Evolutionary conservation across 129 eudicot genomes (phyloP).

Genomic region (Erigeron canadensis): DNA sequence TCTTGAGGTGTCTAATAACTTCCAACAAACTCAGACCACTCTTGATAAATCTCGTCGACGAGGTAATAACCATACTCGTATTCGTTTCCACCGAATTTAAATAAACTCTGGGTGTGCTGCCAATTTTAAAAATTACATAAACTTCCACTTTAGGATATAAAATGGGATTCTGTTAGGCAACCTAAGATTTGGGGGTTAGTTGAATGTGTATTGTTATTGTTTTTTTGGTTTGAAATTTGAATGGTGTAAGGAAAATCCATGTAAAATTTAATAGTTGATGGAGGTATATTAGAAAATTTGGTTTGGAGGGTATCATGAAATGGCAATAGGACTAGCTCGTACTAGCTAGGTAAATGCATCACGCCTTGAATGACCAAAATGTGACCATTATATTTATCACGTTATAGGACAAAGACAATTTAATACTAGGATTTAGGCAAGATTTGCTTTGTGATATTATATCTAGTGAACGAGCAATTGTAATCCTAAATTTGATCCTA

Average conservation of each 20-base stretch:
- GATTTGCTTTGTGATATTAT: conserved; percentile 28
- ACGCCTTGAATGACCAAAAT: conserved; percentile 26
- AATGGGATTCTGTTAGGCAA: conserved; percentile 4
- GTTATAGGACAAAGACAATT: conserved; percentile 26
- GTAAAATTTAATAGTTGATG: conserved; percentile 7
- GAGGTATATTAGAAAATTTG: conserved; percentile 10
- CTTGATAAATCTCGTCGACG: no score
- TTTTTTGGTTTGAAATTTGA: not conserved
- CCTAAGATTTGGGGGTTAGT: conserved; percentile 1
- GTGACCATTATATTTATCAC: not conserved
- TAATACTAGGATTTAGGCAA: conserved; percentile 28
- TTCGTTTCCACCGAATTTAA: no score
- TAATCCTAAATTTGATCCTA: conserved; percentile 26
- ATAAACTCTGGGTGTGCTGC: no score
- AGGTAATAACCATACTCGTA: no score
- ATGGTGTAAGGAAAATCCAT: not conserved
- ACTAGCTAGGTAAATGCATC: conserved; percentile 18
- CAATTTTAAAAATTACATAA: not conserved
- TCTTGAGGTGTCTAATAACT: no score
- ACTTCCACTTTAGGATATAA: not conserved
- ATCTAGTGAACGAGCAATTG: conserved; percentile 13
- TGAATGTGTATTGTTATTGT: not conserved
- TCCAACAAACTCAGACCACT: no score
- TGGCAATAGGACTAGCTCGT: conserved; percentile 14
- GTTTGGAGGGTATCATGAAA: not conserved